phyloP scores from a whole-genome alignment of 2,329 filamentous ascomycete species.

The Cordyceps cateniannulata region DNA sequence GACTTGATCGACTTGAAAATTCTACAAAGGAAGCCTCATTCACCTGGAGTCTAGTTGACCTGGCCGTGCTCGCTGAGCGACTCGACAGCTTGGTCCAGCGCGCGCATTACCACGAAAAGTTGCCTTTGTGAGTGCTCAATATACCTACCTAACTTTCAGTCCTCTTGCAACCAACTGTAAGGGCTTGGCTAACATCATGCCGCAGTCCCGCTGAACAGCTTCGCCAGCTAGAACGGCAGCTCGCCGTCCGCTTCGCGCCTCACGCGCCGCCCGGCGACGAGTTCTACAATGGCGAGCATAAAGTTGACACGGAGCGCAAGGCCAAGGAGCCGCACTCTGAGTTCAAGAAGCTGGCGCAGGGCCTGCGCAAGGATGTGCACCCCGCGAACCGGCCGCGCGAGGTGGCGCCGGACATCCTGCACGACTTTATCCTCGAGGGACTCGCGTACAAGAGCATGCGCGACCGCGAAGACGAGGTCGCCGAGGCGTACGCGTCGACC shows the following conservation, averaged over 20 bases:
- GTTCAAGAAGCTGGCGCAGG: not conserved
- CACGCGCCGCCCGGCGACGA: not conserved
- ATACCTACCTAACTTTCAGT: not conserved
- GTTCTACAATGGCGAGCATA: conserved; percentile 1
- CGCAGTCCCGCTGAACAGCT: not conserved
- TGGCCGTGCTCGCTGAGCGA: conserved; percentile 1
- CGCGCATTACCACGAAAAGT: not conserved
- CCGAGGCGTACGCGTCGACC: conserved; percentile 24
- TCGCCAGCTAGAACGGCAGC: not conserved
- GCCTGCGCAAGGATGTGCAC: not conserved
- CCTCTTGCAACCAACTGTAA: no score
- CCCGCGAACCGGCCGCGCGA: conserved; percentile 1
- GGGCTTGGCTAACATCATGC: not conserved
- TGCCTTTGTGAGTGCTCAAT: not conserved
- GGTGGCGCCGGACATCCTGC: conserved; percentile 19
- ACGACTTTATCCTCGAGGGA: conserved; percentile 26
- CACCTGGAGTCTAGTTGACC: not conserved
- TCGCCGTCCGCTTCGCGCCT: not conserved
- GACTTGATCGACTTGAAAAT: conserved; percentile 13
- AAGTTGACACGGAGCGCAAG: not conserved
- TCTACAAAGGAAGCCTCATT: not conserved
- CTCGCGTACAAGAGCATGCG: conserved; percentile 27
- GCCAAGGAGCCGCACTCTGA: not conserved
- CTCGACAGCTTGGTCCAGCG: not conserved
- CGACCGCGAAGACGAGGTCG: conserved; percentile 25